phyloP scores from a whole-genome alignment of 352 stramenopile genomes.

The Phytophthora nicotianae region DNA sequence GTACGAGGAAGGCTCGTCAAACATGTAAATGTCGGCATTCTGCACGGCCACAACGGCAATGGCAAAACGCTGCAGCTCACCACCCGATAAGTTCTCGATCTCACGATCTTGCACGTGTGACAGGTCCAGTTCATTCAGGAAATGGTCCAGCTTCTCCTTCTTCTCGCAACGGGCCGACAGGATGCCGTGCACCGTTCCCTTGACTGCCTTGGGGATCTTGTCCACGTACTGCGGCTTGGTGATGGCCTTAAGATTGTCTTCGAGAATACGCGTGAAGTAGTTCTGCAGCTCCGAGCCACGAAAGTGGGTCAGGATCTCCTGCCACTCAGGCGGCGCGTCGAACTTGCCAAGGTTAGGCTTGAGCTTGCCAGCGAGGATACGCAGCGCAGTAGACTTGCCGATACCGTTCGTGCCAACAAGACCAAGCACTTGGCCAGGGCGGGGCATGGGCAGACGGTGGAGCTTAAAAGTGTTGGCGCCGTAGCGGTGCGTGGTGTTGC shows the following conservation, averaged over 20 bases:
- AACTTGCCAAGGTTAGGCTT: slow-evolving; percentile 99
- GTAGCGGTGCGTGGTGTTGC: slow-evolving; percentile 99
- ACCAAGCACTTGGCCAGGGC: slow-evolving; percentile 97
- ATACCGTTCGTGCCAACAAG: slow-evolving; percentile 99
- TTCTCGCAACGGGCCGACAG: slow-evolving; percentile 94
- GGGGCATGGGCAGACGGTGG: slow-evolving; percentile 98
- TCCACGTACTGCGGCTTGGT: slow-evolving; percentile 99
- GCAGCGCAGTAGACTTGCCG: slow-evolving; percentile 99
- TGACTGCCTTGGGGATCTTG: slow-evolving; percentile 98
- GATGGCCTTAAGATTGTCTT: slow-evolving; percentile 99
- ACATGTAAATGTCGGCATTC: slow-evolving; percentile 99
- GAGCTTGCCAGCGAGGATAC: slow-evolving; percentile 98
- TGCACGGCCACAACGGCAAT: slow-evolving; percentile 97
- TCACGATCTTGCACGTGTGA: slow-evolving; percentile 97
- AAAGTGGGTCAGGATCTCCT: slow-evolving; percentile 99
- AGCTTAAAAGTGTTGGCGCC: slow-evolving; percentile 99
- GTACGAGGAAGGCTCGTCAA: slow-evolving; percentile 99
- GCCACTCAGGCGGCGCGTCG: slow-evolving; percentile 98
- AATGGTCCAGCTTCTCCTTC: slow-evolving; percentile 77
- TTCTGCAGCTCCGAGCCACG: slow-evolving; percentile 98
- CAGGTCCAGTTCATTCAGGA: slow-evolving; percentile 94
- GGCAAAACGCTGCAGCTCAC: slow-evolving; percentile 99
- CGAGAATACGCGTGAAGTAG: slow-evolving; percentile 99
- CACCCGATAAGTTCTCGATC: slow-evolving; percentile 95
- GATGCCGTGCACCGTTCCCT: slow-evolving; percentile 95